Evolutionary conservation across 2,329 filamentous ascomycete species (phyloP), one percentile per base, ranked within the genome.

Genomic region (Ceratocystis variospora): DNA sequence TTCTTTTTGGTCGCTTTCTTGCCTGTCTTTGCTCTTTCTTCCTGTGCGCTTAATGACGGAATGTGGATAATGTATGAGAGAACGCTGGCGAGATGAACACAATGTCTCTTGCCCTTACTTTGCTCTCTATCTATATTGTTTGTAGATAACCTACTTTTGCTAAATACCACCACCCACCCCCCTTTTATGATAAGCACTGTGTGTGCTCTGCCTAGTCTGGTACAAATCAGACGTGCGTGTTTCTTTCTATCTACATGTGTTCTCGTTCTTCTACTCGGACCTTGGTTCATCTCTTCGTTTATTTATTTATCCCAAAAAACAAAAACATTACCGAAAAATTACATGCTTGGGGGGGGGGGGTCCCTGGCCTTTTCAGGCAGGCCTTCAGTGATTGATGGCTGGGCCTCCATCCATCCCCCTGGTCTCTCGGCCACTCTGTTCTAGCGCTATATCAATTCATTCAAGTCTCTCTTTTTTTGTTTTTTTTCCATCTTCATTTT

Each of bases 291-390:
- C 28, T 37, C 55, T 59, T 59, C 55, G 31, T 59, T 33, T 59
- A 59, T 59, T 59, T 59, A 59, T 59, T 28, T 53, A 53, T 53
- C 48, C 55, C 55, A 31, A 59, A 59, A 59, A 59, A 37, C 28
- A 59, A 59, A 59, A 41, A 59, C 28, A 59, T 59, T 59, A 6
- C 28, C 25, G 33, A 37, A 59, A 59, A n/a, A 59, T 59, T 59
- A 59, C 55, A 59, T 37, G 25, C 12, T 53, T 59, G 55, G 6
- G 55, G 22, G 22, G 22, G 55, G 6, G 55, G 22, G 22, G 22
- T 59, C 28, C 28, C 28, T 12, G 55, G 28, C 55, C 55, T 59
- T 3, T 59, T 41, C 37, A 41, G 37, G 10, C 12, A 15, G 37
- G 3, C 12, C 37, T 15, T 41, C 37, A 41, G 3, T 41, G 37